Base-by-base conservation (phyloP, 2,329 filamentous ascomycete genomes). In the Blastomyces percursus region DNA sequence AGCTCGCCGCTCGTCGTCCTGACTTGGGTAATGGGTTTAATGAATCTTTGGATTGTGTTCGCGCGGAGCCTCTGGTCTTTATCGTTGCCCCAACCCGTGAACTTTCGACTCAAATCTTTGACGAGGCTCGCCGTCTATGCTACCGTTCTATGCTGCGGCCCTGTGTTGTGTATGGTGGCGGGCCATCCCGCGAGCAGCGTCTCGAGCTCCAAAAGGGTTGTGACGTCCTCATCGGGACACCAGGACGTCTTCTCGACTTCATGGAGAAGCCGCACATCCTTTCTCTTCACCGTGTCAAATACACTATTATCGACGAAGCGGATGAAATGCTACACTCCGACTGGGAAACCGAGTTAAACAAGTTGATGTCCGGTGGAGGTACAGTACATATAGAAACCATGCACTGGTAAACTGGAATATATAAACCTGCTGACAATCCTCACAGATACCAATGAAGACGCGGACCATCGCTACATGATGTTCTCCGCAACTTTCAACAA, bases 401-500 rank as follows among this genome's bases (percentile, higher is more conserved):
- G 16, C 35, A 3, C 42, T 14, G 27, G 54, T 44, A 48, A 48
- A 42, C 30, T 27, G 19, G 11, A 38, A 16, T 19, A 19, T 4
- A 52, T 38, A 5, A 30, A 19, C 8, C 30, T 27, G 14, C 63
- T 61, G 60, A 68, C 12, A 65, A 50, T 51, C 59, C 48, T 19
- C 60, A 40, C 64, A 80, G 78, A 96, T 81, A 85, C 75, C 78
- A 96, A 96, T 65, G 85, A 89, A 62, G 91, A 88, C 69, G 83
- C 80, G 7, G 85, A 88, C 63, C 84, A 87, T 67, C 78, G 79
- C 8, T 86, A 84, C 73, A 81, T 96, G 76, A 88, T 99, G 78
- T 97, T 97, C 74, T 96, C 91, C 0, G 94, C 94, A 0, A 97
- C 94, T 0, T 97, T 99, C 75, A 90, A 92, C 50, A 91, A 89